Percentiles rank a stretch among this genome's conserved stretches.
These are phyloP conservation scores for Exophiala viscosa DNA, from an alignment of 2,329 filamentous ascomycete species.

Conservation along the genomic window DNA sequence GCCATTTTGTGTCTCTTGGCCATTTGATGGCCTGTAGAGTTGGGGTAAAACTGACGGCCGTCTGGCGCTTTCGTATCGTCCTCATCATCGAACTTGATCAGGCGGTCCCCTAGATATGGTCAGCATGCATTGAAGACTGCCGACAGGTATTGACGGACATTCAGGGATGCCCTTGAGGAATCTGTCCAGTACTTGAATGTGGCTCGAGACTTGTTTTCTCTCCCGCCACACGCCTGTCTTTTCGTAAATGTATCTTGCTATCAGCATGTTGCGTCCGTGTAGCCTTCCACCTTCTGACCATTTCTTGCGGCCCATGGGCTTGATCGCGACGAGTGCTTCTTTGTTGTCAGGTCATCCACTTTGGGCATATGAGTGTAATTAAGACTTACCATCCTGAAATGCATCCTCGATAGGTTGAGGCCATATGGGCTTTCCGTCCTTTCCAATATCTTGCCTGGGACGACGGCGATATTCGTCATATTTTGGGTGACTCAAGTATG, in stretches of 20 bases:
- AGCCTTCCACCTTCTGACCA: slow-evolving; percentile 50
- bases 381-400: slow-evolving; percentile 44
- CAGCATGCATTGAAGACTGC: neutral
- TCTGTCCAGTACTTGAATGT: slow-evolving; percentile 60
- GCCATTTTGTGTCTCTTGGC: slow-evolving; percentile 16
- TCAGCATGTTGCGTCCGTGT: slow-evolving; percentile 60
- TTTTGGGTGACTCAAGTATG: slow-evolving; percentile 31
- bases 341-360: slow-evolving; percentile 13
- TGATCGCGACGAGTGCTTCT: slow-evolving; percentile 50
- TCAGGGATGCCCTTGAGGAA: slow-evolving; percentile 51
- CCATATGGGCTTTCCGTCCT: slow-evolving; percentile 45
- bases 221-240: slow-evolving; percentile 51
- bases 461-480: slow-evolving; percentile 44
- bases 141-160: slow-evolving; percentile 40
- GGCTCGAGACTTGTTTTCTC: slow-evolving; percentile 62
- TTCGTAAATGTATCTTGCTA: slow-evolving; percentile 55
- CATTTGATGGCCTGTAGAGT: slow-evolving; percentile 23
- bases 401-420: slow-evolving; percentile 46
- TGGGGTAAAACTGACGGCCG: slow-evolving; percentile 22
- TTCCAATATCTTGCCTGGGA: slow-evolving; percentile 41
- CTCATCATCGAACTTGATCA: slow-evolving; percentile 9
- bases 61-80: slow-evolving; percentile 10
- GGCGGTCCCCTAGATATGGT: slow-evolving; percentile 16
- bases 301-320: slow-evolving; percentile 58
- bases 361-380: slow-evolving; percentile 15